Conservation (phyloP, 495 filamentous ascomycete species). For the Geoglossum glabrum region DNA sequence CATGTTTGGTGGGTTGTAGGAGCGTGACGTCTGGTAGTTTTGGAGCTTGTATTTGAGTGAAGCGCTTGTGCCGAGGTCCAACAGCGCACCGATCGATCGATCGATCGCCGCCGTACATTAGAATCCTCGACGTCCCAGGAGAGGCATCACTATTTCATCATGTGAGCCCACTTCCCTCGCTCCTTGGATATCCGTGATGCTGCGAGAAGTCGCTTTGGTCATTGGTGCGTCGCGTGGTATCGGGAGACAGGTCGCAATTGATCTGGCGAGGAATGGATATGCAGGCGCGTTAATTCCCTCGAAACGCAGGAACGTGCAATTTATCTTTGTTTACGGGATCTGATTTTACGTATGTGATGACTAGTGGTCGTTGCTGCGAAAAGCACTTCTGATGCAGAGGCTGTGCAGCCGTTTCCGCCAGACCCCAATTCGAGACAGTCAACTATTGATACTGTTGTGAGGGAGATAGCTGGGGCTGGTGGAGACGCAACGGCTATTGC, state of each 20-base stretch:
- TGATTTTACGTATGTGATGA: neutral
- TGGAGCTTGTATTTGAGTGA: neutral
- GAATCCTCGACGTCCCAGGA: no score
- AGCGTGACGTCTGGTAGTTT: neutral
- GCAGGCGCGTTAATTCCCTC: constrained; percentile 26
- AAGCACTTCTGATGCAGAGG: constrained; percentile 42
- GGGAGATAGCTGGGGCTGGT: constrained; percentile 50
- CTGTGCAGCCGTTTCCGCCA: constrained; percentile 44
- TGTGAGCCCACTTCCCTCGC: neutral
- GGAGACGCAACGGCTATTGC: constrained; percentile 43
- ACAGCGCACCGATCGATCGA: no score
- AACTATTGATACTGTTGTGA: constrained; percentile 67
- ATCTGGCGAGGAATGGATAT: constrained; percentile 51
- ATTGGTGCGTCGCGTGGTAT: constrained; percentile 63
- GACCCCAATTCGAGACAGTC: constrained; percentile 62
- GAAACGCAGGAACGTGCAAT: neutral
- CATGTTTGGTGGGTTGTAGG: neutral
- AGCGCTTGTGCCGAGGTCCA: neutral
- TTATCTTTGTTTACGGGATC: neutral
- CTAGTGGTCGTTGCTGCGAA: constrained; percentile 69
- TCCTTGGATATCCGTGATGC: neutral
- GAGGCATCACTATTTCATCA: neutral
- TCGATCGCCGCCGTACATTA: no score
- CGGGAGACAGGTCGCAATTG: constrained; percentile 58
- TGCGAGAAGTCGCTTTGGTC: constrained; percentile 38